Evolutionary conservation across 371 early-diverging fungal species (phyloP).

Genomic region (Gilbertella persicaria): DNA sequence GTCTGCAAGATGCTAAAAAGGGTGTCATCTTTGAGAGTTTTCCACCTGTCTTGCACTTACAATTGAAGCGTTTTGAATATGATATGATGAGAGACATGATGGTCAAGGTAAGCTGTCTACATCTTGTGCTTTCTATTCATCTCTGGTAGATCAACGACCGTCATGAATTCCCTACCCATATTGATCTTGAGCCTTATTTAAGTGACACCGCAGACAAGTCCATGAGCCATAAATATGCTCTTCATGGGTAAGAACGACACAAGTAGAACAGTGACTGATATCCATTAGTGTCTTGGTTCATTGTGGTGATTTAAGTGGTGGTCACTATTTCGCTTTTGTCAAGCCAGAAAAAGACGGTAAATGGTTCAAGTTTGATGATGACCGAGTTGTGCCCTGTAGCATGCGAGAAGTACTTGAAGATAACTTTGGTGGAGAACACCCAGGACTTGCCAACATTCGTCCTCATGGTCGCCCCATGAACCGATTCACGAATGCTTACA

Average conservation of each 20-base stretch:
- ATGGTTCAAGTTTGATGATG: conserved; percentile 97
- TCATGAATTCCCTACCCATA: conserved; percentile 88
- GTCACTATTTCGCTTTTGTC: conserved; percentile 96
- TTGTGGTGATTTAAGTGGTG: conserved; percentile 92
- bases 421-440: conserved; percentile 88
- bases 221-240: conserved; percentile 70
- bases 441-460: conserved; percentile 22
- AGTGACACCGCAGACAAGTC: conserved; percentile 67
- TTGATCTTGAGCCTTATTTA: conserved; percentile 89
- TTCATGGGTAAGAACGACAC: conserved; percentile 68
- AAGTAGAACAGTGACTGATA: background rate
- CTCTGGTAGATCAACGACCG: conserved; percentile 88
- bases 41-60: conserved; percentile 97
- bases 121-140: conserved; percentile 1
- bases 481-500: conserved; percentile 95
- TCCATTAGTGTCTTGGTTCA: conserved; percentile 91
- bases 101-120: conserved; percentile 71
- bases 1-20: conserved; percentile 95
- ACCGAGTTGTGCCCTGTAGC: conserved; percentile 85
- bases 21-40: conserved; percentile 93
- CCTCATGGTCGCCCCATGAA: conserved; percentile 42
- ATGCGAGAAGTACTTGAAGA: conserved; percentile 92
- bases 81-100: conserved; percentile 88
- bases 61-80: conserved; percentile 97
- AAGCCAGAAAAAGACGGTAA: conserved; percentile 77